Conservation (phyloP, 371 early-diverging fungal species). For the Mucor lusitanicus region DNA sequence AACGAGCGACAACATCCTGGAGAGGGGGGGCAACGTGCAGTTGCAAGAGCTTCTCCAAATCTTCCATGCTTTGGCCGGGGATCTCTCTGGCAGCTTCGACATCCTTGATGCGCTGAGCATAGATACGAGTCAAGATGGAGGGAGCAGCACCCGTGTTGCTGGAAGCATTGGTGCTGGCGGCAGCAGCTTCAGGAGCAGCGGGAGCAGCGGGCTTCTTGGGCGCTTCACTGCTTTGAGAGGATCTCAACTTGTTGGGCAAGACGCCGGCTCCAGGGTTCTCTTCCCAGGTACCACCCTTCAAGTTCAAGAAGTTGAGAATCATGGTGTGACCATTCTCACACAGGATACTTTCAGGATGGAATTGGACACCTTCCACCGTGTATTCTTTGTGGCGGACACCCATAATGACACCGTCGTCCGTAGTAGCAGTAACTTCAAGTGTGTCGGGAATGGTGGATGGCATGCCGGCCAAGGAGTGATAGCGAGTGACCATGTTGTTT, state of each 20-base stretch:
- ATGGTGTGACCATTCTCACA: constrained; percentile 87
- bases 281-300: constrained; percentile 88
- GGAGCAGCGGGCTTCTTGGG: constrained; percentile 24
- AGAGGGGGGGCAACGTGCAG: constrained; percentile 76
- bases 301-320: constrained; percentile 85
- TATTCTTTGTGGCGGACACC: constrained; percentile 89
- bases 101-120: constrained; percentile 79
- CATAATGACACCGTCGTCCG: constrained; percentile 89
- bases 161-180: constrained; percentile 4
- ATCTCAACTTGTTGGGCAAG: constrained; percentile 26
- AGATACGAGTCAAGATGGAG: constrained; percentile 70
- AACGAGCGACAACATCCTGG: constrained; percentile 75
- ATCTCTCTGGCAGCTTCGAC: constrained; percentile 66
- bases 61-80: constrained; percentile 74
- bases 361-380: constrained; percentile 95
- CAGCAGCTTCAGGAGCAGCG: constrained; percentile 8
- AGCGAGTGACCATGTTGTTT: constrained; percentile 85
- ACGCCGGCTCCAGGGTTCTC: constrained; percentile 63
- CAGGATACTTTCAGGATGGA: constrained; percentile 95
- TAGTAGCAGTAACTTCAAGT: constrained; percentile 85
- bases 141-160: constrained; percentile 23
- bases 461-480: constrained; percentile 94
- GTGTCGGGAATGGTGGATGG: constrained; percentile 79
- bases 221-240: constrained; percentile 36
- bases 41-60: constrained; percentile 70